Base-by-base conservation (phyloP, 345 rosid species). In the Populus pruinosa region DNA sequence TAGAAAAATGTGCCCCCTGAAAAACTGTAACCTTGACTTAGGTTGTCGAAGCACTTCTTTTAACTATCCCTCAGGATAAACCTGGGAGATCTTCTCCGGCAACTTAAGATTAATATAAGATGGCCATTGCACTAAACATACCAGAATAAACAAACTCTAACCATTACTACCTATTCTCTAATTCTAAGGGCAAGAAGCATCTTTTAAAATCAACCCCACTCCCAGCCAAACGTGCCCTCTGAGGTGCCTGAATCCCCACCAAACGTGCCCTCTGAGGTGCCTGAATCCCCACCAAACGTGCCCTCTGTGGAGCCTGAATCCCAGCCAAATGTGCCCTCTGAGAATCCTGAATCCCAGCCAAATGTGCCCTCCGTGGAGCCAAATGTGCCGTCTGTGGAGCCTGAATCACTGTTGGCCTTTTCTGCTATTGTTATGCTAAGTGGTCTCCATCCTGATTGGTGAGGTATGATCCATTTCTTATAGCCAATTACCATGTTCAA, bases 401-500 rank as follows among this genome's bases (percentile, higher is more conserved):
- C 66, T 43, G 31, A 56, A 41, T 81, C 67, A 20, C 43, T 23
- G 21, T 53, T 43, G 2, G 33, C 65, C 83, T 83, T 14, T 12
- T 44, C 90, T 36, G 86, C 77, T 70, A 92, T 76, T 77, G 82
- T 85, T 70, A 92, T 73, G 67, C 71, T 85, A 77, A 94, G 81
- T 44, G 97, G 98, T 79, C 86, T 92, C 98, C 98, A 94, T 79
- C 94, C 96, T 12, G 87, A 83, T 62, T 82, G 95, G 76, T 87
- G 88, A 79, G 73, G 82, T 72, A 78, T 78, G 80, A 94, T 90
- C 97, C 98, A 94, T 83, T 89, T 89, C 84, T 90, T 94, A 31
- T 79, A 70, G 72, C 68, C 73, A 49, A 87, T 81, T 74, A 82
- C 72, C 88, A 92, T 87, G 85, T 89, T 87, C 88, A 94, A 85